Evolutionary conservation across 148 eudicot genomes (phyloP), one percentile per base, ranked within the genome.

Genomic region (Cornus florida): DNA sequence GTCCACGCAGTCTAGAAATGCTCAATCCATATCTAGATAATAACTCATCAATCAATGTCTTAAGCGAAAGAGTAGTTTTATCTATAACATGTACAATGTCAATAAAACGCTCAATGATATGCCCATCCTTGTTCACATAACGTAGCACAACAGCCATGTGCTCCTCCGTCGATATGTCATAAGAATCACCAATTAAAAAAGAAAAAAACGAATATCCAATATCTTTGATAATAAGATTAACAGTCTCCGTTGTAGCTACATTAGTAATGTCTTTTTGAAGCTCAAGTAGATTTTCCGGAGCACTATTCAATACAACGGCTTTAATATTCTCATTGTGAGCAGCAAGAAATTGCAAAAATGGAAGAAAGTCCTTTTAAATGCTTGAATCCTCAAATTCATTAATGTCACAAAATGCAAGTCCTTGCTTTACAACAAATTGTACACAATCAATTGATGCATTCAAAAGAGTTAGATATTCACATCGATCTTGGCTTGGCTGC

Each of bases 21-120:
- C 74, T 75, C 43, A 78, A 62, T 6, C 66, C 62, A 53, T 75
- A 17, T 64, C 56, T 23, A 20, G 23, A 16, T 6, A 78, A 73
- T 67, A 78, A 62, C 2, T 79, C 56, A 69, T 75, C 38, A n/a
- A 75, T 38, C 17, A 60, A 65, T 5, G 24, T 41, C 43, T 79
- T 79, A 31, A 79, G 72, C 11, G 79, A 75, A 24, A 33, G 17
- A 22, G 69, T 16, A 70, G 38, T 24, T 2, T 57, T 50, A 35
- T 41, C 24, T n/a, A 50, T 17, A 46, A 75, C 72, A 71, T 71
- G 72, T 6, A n/a, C 70, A 71, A 79, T 22, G 6, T 79, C 85
- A 20, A 79, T 7, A 64, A 79, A 74, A 7, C 33, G 39, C 68
- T 66, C 85, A 72, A 24, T 11, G 4, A 81, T 50, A 1, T 14